phyloP scores from a whole-genome alignment of 2,329 filamentous ascomycete genomes.

The Alternaria gaisen region DNA sequence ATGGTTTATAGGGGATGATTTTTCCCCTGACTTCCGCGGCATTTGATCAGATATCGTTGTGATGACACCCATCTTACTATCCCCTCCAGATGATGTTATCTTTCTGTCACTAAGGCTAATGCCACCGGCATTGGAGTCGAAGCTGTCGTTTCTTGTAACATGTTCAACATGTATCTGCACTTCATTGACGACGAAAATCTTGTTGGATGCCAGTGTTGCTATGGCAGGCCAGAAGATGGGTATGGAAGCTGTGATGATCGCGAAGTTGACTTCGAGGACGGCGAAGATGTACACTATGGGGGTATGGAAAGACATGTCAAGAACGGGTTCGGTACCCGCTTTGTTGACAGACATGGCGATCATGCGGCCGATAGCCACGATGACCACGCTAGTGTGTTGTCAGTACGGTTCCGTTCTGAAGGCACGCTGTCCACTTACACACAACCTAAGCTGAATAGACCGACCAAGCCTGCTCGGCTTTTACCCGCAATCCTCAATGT shows the following conservation, averaged over 20 bases:
- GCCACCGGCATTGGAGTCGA: conserved; percentile 15
- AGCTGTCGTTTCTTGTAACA: conserved; percentile 24
- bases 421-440: conserved; percentile 46
- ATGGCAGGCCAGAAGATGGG: conserved; percentile 53
- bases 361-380: conserved; percentile 42
- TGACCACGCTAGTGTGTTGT: conserved; percentile 32
- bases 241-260: conserved; percentile 49
- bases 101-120: conserved; percentile 32
- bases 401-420: neutral
- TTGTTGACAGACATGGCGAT: conserved; percentile 39
- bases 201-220: conserved; percentile 40
- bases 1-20: conserved; percentile 5
- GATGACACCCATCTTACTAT: conserved; percentile 24
- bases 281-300: conserved; percentile 47
- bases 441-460: conserved; percentile 43
- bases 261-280: conserved; percentile 50
- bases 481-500: conserved; percentile 41
- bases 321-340: conserved; percentile 42
- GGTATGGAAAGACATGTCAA: conserved; percentile 44
- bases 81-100: conserved; percentile 8
- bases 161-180: conserved; percentile 46
- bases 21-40: conserved; percentile 6
- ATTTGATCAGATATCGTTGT: conserved; percentile 21
- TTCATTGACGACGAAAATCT: conserved; percentile 52
- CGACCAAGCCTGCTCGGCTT: conserved; percentile 39